A percentile compares a stretch with the other conserved stretches of the same genome.
Evolutionary conservation across 2,329 filamentous ascomycete genomes (phyloP).

Genomic region (Sarocladium strictum): DNA sequence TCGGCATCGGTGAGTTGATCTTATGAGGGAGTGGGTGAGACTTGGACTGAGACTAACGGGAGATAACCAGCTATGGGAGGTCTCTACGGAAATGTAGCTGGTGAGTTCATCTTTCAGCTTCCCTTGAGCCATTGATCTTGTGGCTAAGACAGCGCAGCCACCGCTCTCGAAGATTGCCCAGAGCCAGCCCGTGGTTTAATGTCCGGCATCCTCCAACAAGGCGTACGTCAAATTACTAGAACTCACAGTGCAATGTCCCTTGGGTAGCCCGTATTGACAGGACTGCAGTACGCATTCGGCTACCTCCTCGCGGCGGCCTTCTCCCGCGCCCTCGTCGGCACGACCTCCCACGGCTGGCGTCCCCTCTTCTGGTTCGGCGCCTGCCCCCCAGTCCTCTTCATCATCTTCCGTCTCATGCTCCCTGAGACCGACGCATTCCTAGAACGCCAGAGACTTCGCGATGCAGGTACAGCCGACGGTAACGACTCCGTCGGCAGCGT

Average conservation of each 20-base stretch:
- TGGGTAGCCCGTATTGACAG: neutral
- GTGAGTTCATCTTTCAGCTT: neutral
- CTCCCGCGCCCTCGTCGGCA: slow-evolving; percentile 62
- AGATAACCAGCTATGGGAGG: slow-evolving; percentile 63
- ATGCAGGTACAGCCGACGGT: slow-evolving; percentile 16
- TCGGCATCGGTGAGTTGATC: slow-evolving; percentile 48
- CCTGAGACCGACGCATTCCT: slow-evolving; percentile 73
- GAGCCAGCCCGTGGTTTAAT: slow-evolving; percentile 64
- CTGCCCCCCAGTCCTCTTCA: slow-evolving; percentile 72
- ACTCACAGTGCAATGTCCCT: neutral
- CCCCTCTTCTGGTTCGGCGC: slow-evolving; percentile 88
- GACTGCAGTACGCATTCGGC: slow-evolving; percentile 49
- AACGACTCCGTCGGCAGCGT: slow-evolving; percentile 40
- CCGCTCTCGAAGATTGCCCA: slow-evolving; percentile 70
- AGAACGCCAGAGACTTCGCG: slow-evolving; percentile 58
- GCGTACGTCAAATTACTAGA: too few species aligned
- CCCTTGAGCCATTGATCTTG: neutral
- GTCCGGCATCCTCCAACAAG: slow-evolving; percentile 71
- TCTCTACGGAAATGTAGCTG: slow-evolving; percentile 68
- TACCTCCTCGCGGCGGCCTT: slow-evolving; percentile 59
- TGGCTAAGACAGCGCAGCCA: slow-evolving; percentile 38
- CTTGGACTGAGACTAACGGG: neutral
- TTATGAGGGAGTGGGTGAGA: neutral
- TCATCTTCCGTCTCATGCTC: slow-evolving; percentile 68
- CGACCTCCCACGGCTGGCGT: slow-evolving; percentile 74